Percentiles rank a stretch among this genome's conserved stretches.
These are phyloP conservation scores for Dysphania ambrosioides DNA, from an alignment of 148 eudicot species.

Conservation along the genomic window DNA sequence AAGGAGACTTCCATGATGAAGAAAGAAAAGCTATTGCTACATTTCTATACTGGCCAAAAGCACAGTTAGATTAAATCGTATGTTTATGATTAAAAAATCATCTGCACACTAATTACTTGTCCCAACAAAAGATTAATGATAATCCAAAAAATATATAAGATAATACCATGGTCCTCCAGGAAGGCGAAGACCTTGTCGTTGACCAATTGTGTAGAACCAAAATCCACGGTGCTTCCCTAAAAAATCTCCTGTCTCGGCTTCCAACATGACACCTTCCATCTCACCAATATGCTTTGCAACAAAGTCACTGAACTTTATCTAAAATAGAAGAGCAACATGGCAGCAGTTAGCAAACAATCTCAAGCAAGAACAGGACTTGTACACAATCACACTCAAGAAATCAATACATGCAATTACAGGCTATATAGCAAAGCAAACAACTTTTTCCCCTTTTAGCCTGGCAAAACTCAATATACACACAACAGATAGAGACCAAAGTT, in stretches of 20 bases:
- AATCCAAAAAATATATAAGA: background rate
- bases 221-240: constrained; percentile 87
- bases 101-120: background rate
- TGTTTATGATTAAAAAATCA: background rate
- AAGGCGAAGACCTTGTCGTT: constrained; percentile 93
- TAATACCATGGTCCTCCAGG: constrained; percentile 97
- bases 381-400: background rate
- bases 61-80: background rate
- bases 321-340: constrained; percentile 15
- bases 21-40: background rate
- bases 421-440: constrained; percentile 1
- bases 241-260: constrained; percentile 95
- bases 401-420: background rate
- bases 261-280: constrained; percentile 81
- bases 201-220: constrained; percentile 98
- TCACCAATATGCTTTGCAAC: constrained; percentile 95
- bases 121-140: background rate
- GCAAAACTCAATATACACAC: background rate
- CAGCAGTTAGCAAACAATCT: constrained; percentile 17
- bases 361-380: constrained; percentile 6
- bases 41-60: background rate
- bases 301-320: constrained; percentile 97
- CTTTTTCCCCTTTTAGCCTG: background rate
- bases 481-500: background rate
- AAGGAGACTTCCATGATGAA: background rate